Conservation (phyloP, 768 basidiomycete species). For the Kwoniella sp. region DNA sequence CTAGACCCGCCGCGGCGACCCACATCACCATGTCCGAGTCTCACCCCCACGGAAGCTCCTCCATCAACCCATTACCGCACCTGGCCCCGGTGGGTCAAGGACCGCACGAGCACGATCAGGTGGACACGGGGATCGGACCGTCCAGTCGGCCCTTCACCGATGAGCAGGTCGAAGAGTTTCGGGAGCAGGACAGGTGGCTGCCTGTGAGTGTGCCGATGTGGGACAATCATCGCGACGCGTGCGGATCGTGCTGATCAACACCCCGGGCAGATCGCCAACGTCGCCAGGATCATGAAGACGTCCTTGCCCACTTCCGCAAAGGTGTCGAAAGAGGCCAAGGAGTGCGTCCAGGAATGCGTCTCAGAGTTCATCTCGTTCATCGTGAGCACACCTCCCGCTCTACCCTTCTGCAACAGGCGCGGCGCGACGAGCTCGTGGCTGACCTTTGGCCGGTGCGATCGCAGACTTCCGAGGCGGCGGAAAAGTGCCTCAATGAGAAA, state of each 20-base stretch:
- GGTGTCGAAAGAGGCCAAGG: slow-evolving; percentile 96
- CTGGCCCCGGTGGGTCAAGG: slow-evolving; percentile 14
- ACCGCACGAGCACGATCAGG: neutral
- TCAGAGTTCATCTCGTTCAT: slow-evolving; percentile 98
- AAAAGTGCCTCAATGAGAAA: slow-evolving; percentile 90
- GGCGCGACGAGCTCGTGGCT: too few species aligned
- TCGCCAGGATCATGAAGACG: slow-evolving; percentile 94
- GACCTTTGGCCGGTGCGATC: neutral
- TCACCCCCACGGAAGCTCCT: neutral
- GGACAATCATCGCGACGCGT: neutral
- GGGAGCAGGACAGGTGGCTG: slow-evolving; percentile 92
- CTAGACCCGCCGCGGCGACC: too few species aligned
- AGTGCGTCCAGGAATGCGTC: slow-evolving; percentile 96
- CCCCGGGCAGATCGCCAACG: slow-evolving; percentile 80
- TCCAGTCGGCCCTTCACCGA: slow-evolving; percentile 61
- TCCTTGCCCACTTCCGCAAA: slow-evolving; percentile 85
- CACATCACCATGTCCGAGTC: too few species aligned
- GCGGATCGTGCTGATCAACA: neutral
- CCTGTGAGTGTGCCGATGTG: slow-evolving; percentile 72
- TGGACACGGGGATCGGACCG: slow-evolving; percentile 1
- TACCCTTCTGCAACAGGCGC: neutral
- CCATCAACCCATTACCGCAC: slow-evolving; percentile 8
- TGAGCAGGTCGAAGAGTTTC: slow-evolving; percentile 86
- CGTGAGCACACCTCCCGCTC: slow-evolving; percentile 33
- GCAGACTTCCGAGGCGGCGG: slow-evolving; percentile 83